Evolutionary conservation across 352 stramenopile genomes (phyloP), one percentile per base, ranked within the genome.

Genomic region (Globisporangium yorkense): DNA sequence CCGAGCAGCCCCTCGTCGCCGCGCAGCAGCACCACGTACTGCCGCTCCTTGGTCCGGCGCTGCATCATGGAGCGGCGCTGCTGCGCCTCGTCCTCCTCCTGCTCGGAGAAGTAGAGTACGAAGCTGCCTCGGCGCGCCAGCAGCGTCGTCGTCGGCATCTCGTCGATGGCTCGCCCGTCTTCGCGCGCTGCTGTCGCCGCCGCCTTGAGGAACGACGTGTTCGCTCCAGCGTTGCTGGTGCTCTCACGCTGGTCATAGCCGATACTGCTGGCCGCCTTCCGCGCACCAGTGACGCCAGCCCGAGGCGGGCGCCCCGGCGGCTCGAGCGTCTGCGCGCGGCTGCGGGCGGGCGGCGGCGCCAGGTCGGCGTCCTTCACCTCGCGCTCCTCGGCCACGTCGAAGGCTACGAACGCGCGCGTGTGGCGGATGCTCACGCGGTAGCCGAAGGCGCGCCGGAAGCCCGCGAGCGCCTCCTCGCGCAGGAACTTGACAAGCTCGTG

Each of bases 401-500:
- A 84, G n/a, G 70, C 74, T 48, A 88, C 74, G 49, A 77, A 76
- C 37, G 62, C 56, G 27, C 77, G 54, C 10, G 65, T 78, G 40
- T 70, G 75, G 56, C 73, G 75, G 53, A 88, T 84, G 53, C 73
- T 82, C 40, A 88, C 78, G 48, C 62, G 77, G 68, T 88, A 88
- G 20, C 78, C 78, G 45, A 83, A 82, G 62, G 85, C 76, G 48
- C 72, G 66, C 39, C 66, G 68, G 46, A 66, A 79, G n/a, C 62
- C 59, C 16, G 64, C 63, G 41, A 83, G 41, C 53, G 71, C 76
- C n/a, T 70, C 66, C 12, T 77, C 70, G 35, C 80, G 78, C 50
- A 87, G 57, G 44, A 74, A 74, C 57, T 88, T 89, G 51, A 88
- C 72, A 47, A 88, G 60, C 46, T 87, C 78, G 54, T 84, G 75